These are phyloP conservation scores for Canna indica DNA, from an alignment of 176 grass and related monocot genomes.

Conservation along the genomic window DNA sequence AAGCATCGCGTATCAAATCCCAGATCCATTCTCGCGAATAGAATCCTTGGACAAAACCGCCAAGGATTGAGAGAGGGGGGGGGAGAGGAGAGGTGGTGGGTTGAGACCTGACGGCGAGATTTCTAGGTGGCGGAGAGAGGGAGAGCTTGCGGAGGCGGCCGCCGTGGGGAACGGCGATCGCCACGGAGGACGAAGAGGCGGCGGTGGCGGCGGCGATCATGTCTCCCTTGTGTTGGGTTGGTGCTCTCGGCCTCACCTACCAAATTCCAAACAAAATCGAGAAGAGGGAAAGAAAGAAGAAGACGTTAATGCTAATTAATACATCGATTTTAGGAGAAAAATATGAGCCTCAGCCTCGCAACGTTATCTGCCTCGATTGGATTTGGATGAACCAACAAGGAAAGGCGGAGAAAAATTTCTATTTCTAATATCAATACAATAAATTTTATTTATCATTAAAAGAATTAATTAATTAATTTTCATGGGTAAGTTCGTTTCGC, in stretches of 20 bases:
- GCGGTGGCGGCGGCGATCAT: conserved; percentile 27
- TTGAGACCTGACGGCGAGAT: background rate
- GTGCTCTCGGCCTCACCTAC: background rate
- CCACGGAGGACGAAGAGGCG: conserved; percentile 41
- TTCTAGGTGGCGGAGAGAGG: background rate
- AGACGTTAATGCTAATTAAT: too few species aligned
- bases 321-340: too few species aligned
- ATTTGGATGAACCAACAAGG: background rate
- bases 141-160: conserved; percentile 25
- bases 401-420: background rate
- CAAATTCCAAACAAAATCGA: background rate
- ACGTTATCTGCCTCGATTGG: conserved; percentile 26
- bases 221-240: background rate
- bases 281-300: background rate
- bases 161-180: conserved; percentile 28
- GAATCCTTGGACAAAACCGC: background rate
- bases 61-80: conserved; percentile 19
- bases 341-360: conserved; percentile 15
- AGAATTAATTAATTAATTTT: too few species aligned
- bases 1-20: too few species aligned
- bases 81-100: background rate
- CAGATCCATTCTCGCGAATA: too few species aligned
- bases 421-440: too few species aligned
- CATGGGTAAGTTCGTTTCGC: too few species aligned
- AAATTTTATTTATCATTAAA: too few species aligned